These are phyloP conservation scores for Beauveria sp. DNA, from an alignment of 2,329 filamentous ascomycete species.

Conservation along the genomic window DNA sequence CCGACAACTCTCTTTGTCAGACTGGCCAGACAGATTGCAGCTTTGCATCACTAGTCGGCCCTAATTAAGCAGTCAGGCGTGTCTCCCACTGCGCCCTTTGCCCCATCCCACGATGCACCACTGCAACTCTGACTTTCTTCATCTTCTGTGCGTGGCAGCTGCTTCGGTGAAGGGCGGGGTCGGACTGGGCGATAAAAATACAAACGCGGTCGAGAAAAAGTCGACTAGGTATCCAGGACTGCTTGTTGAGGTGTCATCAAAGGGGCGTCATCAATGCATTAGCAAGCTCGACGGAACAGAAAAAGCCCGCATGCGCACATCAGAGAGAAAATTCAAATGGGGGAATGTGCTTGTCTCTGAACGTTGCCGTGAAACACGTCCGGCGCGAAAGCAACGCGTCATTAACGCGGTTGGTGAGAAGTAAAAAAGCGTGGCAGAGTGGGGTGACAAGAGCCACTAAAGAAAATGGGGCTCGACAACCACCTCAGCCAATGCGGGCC, in stretches of 20 bases:
- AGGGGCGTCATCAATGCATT: neutral
- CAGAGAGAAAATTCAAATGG: neutral
- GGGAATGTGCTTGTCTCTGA: constrained; percentile 2
- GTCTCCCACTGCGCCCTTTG: neutral
- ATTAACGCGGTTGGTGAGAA: constrained; percentile 4
- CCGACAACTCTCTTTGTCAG: neutral
- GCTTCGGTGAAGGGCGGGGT: neutral
- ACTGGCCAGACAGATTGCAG: neutral
- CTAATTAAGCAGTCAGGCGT: neutral
- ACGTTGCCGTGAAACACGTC: constrained; percentile 4
- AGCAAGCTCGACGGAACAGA: neutral
- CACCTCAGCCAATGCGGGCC: constrained; percentile 4
- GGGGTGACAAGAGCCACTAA: neutral
- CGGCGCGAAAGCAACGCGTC: constrained; percentile 10
- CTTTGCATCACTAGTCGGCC: neutral
- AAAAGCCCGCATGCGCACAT: neutral
- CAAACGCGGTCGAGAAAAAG: neutral
- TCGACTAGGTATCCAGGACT: neutral
- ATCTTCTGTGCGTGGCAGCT: neutral
- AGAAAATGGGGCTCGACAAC: constrained; percentile 9
- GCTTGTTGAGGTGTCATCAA: too few species aligned
- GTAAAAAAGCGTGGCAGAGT: neutral
- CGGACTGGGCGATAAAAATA: neutral
- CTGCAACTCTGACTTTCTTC: neutral
- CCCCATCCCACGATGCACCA: neutral